Base-by-base conservation (phyloP, 202 grass and related monocot genomes). In the Saccharum hybrid region DNA sequence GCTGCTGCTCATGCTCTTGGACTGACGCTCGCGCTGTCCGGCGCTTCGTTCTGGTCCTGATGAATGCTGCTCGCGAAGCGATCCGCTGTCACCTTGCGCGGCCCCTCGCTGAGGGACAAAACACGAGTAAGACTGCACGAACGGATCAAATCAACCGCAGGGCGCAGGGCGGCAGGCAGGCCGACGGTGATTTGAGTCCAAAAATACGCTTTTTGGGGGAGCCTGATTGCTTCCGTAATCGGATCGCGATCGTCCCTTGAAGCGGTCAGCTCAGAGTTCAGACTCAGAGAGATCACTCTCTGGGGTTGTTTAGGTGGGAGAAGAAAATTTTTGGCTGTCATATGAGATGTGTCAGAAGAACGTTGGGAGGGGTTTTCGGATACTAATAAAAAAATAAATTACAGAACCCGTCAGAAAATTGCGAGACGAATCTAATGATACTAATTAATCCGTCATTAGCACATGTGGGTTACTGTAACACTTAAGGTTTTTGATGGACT, bases 81-180 rank as follows among this genome's bases (percentile, higher is more conserved):
- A 74, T 31, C 75, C 21, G 43, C 30, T 39, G 40, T 10, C 46
- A 6, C 19, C 61, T 10, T 39, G 34, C 14, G 33, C 42, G 11
- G 15, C 36, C 8, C 8, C 11, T 48, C 43, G 78, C 66, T 70
- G 77, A 65, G 28, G 14, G 78, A 89, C 72, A 81, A 82, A 89
- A 23, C 57, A 78, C 71, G 26, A 75, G 63, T 79, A 72, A 80
- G 74, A 34, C 71, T 71, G 59, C 78, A 70, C 75, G 82, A 84
- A 85, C 51, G 49, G 75, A 69, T 80, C 84, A 79, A 86, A 79
- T 76, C 84, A 70, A 79, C 14, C 22, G 67, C 61, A 40, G 52
- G 28, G 1, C 46, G 6, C 38, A 39, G 38, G 38, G 2, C 31
- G 31, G 31, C 31, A 3, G 46, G 52, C 54, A 59, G 54, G 54